Evolutionary conservation across 495 filamentous ascomycete species (phyloP).

Genomic region (Emericellopsis terricola): DNA sequence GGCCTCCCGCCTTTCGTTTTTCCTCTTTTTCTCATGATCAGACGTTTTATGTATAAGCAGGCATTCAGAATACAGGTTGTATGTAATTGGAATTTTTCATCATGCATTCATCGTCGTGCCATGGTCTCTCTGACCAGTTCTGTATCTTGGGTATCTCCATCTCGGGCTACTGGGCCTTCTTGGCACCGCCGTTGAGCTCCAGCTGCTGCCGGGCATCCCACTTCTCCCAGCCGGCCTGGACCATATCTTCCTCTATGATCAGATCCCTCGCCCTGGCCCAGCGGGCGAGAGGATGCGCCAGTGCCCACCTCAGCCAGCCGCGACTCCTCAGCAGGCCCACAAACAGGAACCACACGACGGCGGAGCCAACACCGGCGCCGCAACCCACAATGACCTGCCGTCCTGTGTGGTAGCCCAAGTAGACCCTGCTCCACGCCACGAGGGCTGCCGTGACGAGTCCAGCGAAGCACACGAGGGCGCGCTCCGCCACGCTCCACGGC

Average conservation of each 20-base stretch:
- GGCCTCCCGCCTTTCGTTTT: no score
- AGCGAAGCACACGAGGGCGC: conserved; percentile 34
- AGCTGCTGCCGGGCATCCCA: conserved; percentile 53
- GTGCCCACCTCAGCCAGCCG: conserved; percentile 44
- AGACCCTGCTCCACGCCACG: conserved; percentile 68
- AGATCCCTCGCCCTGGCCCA: conserved; percentile 62
- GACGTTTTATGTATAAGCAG: no score
- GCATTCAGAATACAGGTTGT: no score
- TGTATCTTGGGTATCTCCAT: no score
- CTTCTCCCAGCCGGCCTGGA: conserved; percentile 82
- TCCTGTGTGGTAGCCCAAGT: conserved; percentile 84
- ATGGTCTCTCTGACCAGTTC: not conserved
- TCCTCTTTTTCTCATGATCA: no score
- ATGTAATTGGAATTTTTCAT: not conserved
- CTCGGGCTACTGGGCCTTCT: no score
- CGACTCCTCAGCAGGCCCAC: conserved; percentile 43
- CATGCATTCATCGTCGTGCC: not conserved
- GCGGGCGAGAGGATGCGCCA: conserved; percentile 48
- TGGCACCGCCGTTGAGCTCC: no score
- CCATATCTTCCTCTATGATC: conserved; percentile 75
- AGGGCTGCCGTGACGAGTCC: conserved; percentile 41
- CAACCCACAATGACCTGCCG: conserved; percentile 72
- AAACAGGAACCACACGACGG: conserved; percentile 59
- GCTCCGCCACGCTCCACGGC: conserved; percentile 37
- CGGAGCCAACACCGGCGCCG: conserved; percentile 51